A percentile compares a stretch with the other conserved stretches of the same genome.
phyloP scores from a whole-genome alignment of 1,139 yeast genomes.

The Pichia sp. region DNA sequence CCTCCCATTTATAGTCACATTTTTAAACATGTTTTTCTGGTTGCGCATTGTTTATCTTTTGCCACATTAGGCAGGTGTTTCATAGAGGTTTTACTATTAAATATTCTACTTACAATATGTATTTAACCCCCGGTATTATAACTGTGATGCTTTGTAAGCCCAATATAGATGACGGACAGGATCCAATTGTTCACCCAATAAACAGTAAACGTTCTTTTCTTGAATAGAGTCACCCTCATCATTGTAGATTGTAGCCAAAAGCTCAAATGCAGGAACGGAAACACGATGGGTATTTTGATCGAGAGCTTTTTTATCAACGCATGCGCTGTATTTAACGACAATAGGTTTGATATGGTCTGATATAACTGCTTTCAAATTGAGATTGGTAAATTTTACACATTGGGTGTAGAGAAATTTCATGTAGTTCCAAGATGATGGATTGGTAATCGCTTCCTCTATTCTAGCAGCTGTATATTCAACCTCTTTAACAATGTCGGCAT shows the following conservation, averaged over 20 bases:
- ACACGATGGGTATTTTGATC: conserved; percentile 25
- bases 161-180: conserved; percentile 67
- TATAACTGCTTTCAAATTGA: neutral
- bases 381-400: neutral
- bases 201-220: conserved; percentile 40
- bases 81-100: neutral
- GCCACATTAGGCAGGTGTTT: neutral
- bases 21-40: neutral
- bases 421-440: conserved; percentile 86
- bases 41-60: conserved; percentile 3
- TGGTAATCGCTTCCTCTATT: conserved; percentile 65
- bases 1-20: neutral
- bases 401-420: conserved; percentile 6
- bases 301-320: neutral
- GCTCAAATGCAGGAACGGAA: conserved; percentile 64
- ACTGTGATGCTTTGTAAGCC: conserved; percentile 26
- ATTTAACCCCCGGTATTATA: too few relatives aligned
- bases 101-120: too few relatives aligned
- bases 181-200: conserved; percentile 49
- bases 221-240: conserved; percentile 28
- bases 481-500: conserved; percentile 32
- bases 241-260: conserved; percentile 47
- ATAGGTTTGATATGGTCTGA: conserved; percentile 28
- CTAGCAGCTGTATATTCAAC: conserved; percentile 39
- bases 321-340: conserved; percentile 31